A percentile compares a stretch with the other conserved stretches of the same genome.
These are phyloP conservation scores for Tolypocladium nubicola DNA, from an alignment of 2,329 filamentous ascomycete genomes.

Conservation along the genomic window DNA sequence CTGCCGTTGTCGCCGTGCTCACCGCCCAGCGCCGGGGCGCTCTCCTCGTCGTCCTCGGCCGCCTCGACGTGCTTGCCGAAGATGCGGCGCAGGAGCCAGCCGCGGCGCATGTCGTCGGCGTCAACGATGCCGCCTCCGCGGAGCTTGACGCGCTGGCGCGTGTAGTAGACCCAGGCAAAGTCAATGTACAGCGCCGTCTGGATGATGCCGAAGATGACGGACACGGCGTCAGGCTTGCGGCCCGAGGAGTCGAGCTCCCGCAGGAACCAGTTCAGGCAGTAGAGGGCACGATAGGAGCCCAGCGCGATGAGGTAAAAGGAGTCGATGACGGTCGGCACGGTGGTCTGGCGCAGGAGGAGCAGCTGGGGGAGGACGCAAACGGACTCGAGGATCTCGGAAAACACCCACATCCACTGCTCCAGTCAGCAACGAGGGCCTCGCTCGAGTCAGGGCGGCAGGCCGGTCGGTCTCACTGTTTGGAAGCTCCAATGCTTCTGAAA, in stretches of 20 bases:
- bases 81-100: constrained; percentile 73
- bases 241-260: constrained; percentile 51
- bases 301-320: constrained; percentile 89
- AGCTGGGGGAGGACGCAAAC: constrained; percentile 86
- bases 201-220: constrained; percentile 76
- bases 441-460: background rate
- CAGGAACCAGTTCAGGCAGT: constrained; percentile 85
- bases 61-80: constrained; percentile 50
- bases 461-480: constrained; percentile 31
- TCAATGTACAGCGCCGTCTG: constrained; percentile 87
- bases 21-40: constrained; percentile 34
- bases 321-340: constrained; percentile 88
- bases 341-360: constrained; percentile 85
- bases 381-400: constrained; percentile 86
- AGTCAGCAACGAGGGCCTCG: constrained; percentile 7
- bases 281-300: constrained; percentile 78
- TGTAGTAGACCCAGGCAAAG: constrained; percentile 96
- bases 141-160: constrained; percentile 86
- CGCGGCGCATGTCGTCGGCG: constrained; percentile 73
- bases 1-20: constrained; percentile 13
- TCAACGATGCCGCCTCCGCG: constrained; percentile 79
- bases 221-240: constrained; percentile 54
- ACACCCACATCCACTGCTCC: constrained; percentile 66
- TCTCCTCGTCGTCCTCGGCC: constrained; percentile 53
- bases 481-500: constrained; percentile 46